Evolutionary conservation across 1,284 basidiomycete genomes (phyloP), one percentile per base, ranked within the genome.

Genomic region (Trametes versicolor): DNA sequence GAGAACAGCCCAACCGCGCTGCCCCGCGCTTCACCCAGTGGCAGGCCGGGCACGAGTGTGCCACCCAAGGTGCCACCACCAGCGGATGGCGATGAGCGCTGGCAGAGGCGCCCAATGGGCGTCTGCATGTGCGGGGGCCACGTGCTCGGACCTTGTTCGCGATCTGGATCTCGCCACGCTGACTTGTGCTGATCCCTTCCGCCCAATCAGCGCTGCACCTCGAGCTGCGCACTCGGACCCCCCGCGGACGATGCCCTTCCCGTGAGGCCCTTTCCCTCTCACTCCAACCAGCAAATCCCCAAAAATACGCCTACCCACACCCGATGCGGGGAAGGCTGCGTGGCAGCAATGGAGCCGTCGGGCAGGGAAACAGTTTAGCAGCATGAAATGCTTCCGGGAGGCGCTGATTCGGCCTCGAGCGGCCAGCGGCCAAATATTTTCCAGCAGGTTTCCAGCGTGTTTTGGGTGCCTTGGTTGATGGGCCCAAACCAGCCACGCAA

Each of bases 381-480:
- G 37, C 29, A 57, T 62, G 54, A 62, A 62, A 62, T 57, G 37
- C 61, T 27, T 62, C 61, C 61, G 61, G 49, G 37, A 45, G 54
- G 41, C 60, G 60, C 54, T 51, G 47, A 51, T 43, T 62, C 61
- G 58, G 49, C 58, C 21, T 51, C 53, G 57, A 45, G 39, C 63
- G 63, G 53, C 17, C 21, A 43, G 48, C 58, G 54, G 62, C 50
- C 43, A 48, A 58, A 29, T 52, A 50, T 66, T 63, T 54, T 62
- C 54, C 61, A 62, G 56, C 48, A 50, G 55, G 56, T 52, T 58
- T 53, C 58, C 61, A 57, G 61, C 54, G 58, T 60, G 61, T 58
- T 60, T 58, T 43, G 45, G 60, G 68, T 69, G 68, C 68, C 68
- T 67, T 63, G 63, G 55, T 34, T 69, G 68, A 69, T 67, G 65